These are phyloP conservation scores for Podospora appendiculata DNA, from an alignment of 495 filamentous ascomycete species.

Conservation along the genomic window DNA sequence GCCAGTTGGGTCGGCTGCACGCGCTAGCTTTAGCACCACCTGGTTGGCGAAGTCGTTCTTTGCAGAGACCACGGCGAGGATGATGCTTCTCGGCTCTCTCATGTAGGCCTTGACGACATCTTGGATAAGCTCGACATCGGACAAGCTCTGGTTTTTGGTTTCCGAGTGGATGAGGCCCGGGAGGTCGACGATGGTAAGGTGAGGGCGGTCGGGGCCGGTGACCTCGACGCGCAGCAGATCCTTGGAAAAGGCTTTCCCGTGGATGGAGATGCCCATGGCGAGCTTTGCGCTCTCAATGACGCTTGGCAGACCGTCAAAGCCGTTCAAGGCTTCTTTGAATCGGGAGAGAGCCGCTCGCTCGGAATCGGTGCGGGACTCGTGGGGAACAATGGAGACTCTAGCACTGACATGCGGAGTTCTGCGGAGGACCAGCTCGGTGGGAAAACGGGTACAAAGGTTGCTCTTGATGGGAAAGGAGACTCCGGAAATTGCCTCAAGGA, in stretches of 20 bases:
- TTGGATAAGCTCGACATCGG: constrained; percentile 44
- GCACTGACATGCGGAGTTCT: constrained; percentile 24
- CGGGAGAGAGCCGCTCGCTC: constrained; percentile 15
- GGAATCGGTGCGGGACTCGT: constrained; percentile 11
- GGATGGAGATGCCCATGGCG: constrained; percentile 41
- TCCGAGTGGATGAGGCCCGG: constrained; percentile 55
- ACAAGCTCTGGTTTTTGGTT: constrained; percentile 38
- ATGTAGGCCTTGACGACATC: constrained; percentile 55
- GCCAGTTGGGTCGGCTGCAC: constrained; percentile 66
- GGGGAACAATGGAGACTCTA: constrained; percentile 39
- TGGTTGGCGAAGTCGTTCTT: constrained; percentile 57
- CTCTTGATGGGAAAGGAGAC: constrained; percentile 57
- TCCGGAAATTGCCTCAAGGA: constrained; percentile 65
- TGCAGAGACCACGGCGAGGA: constrained; percentile 57
- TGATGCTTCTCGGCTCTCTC: constrained; percentile 48
- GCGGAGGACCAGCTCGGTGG: constrained; percentile 55
- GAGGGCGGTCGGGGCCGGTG: constrained; percentile 52
- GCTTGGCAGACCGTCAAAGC: constrained; percentile 23
- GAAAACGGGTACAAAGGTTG: constrained; percentile 57
- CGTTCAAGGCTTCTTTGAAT: constrained; percentile 18
- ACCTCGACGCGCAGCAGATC: constrained; percentile 67
- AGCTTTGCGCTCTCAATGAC: constrained; percentile 44
- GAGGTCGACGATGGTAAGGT: constrained; percentile 63
- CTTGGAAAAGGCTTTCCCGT: constrained; percentile 43
- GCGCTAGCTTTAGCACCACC: constrained; percentile 60